These are phyloP conservation scores for Mariannaea elegans DNA, from an alignment of 2,329 filamentous ascomycete genomes.

Conservation along the genomic window DNA sequence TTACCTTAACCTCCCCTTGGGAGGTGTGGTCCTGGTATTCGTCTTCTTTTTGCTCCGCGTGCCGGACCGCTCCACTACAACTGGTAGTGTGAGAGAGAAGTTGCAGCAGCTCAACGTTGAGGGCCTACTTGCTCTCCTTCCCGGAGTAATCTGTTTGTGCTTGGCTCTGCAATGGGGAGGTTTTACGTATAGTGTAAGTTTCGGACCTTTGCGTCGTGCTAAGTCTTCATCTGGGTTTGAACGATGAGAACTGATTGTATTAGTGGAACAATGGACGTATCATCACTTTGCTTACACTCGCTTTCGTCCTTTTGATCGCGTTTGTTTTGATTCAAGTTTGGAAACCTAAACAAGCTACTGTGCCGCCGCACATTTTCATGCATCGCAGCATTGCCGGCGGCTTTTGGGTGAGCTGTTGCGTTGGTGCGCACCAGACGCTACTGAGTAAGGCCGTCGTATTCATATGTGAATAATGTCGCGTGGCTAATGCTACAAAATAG, in stretches of 20 bases:
- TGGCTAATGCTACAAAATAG: background rate
- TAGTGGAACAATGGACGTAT: constrained; percentile 54
- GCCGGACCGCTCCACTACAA: constrained; percentile 13
- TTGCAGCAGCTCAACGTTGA: constrained; percentile 60
- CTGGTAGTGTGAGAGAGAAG: constrained; percentile 47
- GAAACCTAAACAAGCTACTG: constrained; percentile 48
- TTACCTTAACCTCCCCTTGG: constrained; percentile 11
- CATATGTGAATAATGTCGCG: no score
- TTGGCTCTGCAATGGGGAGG: constrained; percentile 60
- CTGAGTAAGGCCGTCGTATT: constrained; percentile 2
- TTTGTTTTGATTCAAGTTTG: constrained; percentile 52
- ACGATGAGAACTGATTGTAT: no score
- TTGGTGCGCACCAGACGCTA: constrained; percentile 42
- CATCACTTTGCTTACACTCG: constrained; percentile 55
- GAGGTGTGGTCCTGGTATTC: constrained; percentile 37
- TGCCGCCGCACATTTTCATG: constrained; percentile 52
- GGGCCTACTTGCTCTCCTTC: constrained; percentile 61
- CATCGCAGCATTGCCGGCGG: constrained; percentile 51
- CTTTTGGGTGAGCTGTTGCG: constrained; percentile 38
- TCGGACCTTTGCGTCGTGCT: no score
- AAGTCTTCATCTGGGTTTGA: no score
- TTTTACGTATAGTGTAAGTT: constrained; percentile 41
- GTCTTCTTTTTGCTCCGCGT: constrained; percentile 36
- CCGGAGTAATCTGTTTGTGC: constrained; percentile 56
- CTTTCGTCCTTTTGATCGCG: constrained; percentile 48